Evolutionary conservation across 225 moss, liverwort and hornwort genomes (phyloP).

Genomic region (Sphagnum tenellum): DNA sequence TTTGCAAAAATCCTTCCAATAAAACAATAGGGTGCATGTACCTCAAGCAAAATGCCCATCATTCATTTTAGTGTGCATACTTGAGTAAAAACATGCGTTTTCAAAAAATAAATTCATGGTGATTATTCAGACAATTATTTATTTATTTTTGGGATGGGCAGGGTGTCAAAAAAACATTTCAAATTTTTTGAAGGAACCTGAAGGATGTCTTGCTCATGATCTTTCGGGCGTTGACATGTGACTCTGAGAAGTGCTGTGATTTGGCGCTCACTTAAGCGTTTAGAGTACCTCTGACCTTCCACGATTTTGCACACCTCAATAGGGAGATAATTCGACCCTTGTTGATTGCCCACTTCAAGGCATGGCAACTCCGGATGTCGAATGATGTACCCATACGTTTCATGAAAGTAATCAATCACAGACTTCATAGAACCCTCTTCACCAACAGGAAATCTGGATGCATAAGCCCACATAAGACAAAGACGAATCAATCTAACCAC

Average conservation of each 20-base stretch:
- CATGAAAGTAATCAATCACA: conserved; percentile 80
- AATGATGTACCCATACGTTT: conserved; percentile 73
- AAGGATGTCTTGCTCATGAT: conserved; percentile 73
- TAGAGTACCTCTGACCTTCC: conserved; percentile 80
- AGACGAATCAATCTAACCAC: too few relatives aligned
- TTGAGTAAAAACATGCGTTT: too few relatives aligned
- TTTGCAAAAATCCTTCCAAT: too few relatives aligned
- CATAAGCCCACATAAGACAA: not conserved
- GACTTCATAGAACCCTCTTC: conserved; percentile 78
- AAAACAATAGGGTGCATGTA: too few relatives aligned
- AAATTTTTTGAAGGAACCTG: conserved; percentile 23
- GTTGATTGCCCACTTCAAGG: conserved; percentile 76
- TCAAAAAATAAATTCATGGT: too few relatives aligned
- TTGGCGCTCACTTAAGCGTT: conserved; percentile 71
- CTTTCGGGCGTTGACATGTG: conserved; percentile 80
- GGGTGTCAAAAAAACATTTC: too few relatives aligned
- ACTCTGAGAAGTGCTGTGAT: conserved; percentile 80
- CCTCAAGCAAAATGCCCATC: too few relatives aligned
- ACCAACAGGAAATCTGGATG: conserved; percentile 71
- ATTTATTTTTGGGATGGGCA: too few relatives aligned
- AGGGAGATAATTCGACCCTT: conserved; percentile 78
- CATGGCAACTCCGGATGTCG: conserved; percentile 64
- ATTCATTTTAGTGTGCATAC: too few relatives aligned
- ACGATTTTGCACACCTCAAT: conserved; percentile 99
- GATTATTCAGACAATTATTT: too few relatives aligned